Evolutionary conservation across 2,329 filamentous ascomycete species (phyloP), one percentile per base, ranked within the genome.

Genomic region (Ustilaginoidea virens): DNA sequence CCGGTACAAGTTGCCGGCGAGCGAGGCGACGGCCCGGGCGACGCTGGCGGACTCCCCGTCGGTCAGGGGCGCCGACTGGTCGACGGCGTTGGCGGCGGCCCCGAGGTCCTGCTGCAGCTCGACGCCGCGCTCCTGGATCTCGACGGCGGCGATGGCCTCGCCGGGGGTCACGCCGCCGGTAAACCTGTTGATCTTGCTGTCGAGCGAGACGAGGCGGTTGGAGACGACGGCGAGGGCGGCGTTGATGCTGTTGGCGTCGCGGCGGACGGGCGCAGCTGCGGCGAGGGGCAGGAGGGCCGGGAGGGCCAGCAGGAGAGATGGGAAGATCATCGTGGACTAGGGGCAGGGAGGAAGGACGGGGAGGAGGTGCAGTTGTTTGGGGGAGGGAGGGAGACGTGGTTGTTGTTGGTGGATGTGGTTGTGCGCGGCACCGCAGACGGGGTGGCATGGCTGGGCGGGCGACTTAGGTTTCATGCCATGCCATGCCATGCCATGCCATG

Each of bases 111-210:
- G 17, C 8, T 18, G 13, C 4, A 31, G 24, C 12, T 18, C 18
- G 2, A 12, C 14, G 4, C 19, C 24, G 10, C 27, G 17, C 9
- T 15, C 24, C 16, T 31, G 29, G 18, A 31, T 27, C 19, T 31
- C 9, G 13, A 24, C 13, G 4, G 29, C 29, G 13, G 18, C 14
- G 7, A 23, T 10, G 14, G 29, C 27, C 9, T 16, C 29, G 4
- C n/a, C n/a, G n/a, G n/a, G n/a, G n/a, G 13, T 7, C 4, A 27
- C 10, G 24, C 24, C 29, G 7, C 23, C 18, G 24, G 27, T 27
- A 24, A 31, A 27, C 4, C 14, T 24, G 24, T 23, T 23, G n/a
- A 31, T 18, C 14, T 23, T 31, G 13, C 23, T 18, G 24, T 31
- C 17, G 12, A 31, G n/a, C 10, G 25, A 11, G 18, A 23, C 18